Evolutionary conservation across 768 basidiomycete genomes (phyloP), one percentile per base, ranked within the genome.

Genomic region (Pleurotus sapidus): DNA sequence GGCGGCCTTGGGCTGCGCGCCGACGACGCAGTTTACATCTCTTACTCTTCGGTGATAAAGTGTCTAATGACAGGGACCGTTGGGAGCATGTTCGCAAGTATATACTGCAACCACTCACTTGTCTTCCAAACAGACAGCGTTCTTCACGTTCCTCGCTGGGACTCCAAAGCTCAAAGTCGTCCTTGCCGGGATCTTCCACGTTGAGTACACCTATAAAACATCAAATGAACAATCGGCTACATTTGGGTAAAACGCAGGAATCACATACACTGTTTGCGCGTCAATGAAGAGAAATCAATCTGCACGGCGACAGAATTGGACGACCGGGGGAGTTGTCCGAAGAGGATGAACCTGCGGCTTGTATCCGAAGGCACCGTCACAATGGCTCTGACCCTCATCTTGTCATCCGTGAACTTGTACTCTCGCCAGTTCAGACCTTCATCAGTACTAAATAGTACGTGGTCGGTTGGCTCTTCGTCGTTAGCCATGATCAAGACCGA

Each of bases 131-230:
- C 24, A 98, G 74, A 72, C 97, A 99, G 6, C 77, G 76, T 66
- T 98, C 95, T 34, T 81, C 74, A n/a, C 97, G 84, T 46, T 86
- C 87, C 66, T 95, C 89, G 57, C 91, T 92, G 0, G 96, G 97
- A 67, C 90, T 94, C 97, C 97, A 98, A 1, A 97, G 73, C 68
- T 98, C 95, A 67, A 98, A 98, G 73, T 99, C 97, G 66, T 98
- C 95, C 39, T 87, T 74, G 15, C 79, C 80, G 5, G 95, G 88
- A 64, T 97, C 74, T 1, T 93, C 81, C 4, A 81, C 50, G 58
- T 80, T 83, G 46, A 95, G 72, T 1, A 77, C 72, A 70, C 95
- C 95, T 96, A 59, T 1, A 60, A 38, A 14, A 25, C 23, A 57
- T 8, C 59, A 5, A 30, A 27, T 49, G 18, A 18, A 39, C 38